Evolutionary conservation across 176 grass and related monocot species (phyloP).

Genomic region (Miscanthus lutarioriparius): DNA sequence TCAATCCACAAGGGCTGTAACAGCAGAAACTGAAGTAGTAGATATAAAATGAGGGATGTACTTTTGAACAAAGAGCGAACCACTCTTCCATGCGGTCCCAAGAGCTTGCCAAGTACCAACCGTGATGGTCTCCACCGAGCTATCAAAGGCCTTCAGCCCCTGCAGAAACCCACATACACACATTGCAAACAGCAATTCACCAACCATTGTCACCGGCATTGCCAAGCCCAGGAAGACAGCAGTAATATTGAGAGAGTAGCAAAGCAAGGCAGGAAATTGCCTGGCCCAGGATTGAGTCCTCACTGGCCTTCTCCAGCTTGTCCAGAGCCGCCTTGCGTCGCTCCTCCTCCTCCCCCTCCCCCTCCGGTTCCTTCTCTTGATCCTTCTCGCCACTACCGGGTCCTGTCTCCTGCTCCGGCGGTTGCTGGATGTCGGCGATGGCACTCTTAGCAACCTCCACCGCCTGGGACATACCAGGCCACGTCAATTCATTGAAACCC

Average conservation of each 20-base stretch:
- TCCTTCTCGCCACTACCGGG: constrained; percentile 22
- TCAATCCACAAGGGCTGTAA: not conserved
- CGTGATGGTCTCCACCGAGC: constrained; percentile 77
- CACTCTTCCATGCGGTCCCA: constrained; percentile 79
- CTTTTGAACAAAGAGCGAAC: constrained; percentile 76
- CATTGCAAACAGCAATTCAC: not conserved
- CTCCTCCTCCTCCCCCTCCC: constrained; percentile 28
- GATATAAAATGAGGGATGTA: constrained; percentile 29
- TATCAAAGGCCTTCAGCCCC: constrained; percentile 89
- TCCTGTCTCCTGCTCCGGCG: constrained; percentile 38
- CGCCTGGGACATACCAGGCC: constrained; percentile 49
- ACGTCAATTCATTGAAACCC: constrained; percentile 34
- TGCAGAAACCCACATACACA: constrained; percentile 39
- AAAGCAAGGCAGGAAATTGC: constrained; percentile 29
- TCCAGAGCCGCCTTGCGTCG: constrained; percentile 60
- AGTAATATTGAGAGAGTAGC: not conserved
- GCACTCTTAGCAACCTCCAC: constrained; percentile 91
- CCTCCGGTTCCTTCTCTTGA: constrained; percentile 9
- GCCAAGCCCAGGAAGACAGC: not conserved
- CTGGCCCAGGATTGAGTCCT: constrained; percentile 89
- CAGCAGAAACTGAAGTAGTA: constrained; percentile 13
- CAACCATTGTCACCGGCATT: constrained; percentile 10
- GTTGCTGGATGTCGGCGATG: constrained; percentile 63
- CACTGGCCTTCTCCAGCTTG: constrained; percentile 79
- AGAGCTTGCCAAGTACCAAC: constrained; percentile 81